phyloP scores from a whole-genome alignment of 2,329 filamentous ascomycete species.

The Magnaporthales sp. region DNA sequence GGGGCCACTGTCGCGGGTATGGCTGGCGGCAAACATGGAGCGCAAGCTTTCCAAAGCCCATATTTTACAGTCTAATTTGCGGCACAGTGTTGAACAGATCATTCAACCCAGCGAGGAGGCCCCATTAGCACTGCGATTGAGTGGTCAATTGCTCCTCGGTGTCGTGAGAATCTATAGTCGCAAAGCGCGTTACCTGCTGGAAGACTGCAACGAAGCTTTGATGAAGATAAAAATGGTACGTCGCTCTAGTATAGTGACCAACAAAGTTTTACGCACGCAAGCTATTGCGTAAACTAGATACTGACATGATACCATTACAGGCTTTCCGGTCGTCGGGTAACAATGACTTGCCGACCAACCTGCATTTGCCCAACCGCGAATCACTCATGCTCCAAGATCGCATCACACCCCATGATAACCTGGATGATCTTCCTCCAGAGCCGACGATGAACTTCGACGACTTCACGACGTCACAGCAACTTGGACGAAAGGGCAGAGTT shows the following conservation, averaged over 20 bases:
- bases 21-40: conserved; percentile 96
- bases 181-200: conserved; percentile 90
- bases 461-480: conserved; percentile 38
- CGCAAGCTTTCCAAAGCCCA: conserved; percentile 97
- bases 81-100: conserved; percentile 90
- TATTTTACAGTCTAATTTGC: conserved; percentile 88
- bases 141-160: conserved; percentile 86
- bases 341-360: conserved; percentile 82
- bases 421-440: conserved; percentile 58
- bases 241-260: too few relatives aligned
- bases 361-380: conserved; percentile 74
- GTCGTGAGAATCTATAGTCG: conserved; percentile 96
- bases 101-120: conserved; percentile 79
- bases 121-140: conserved; percentile 88
- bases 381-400: conserved; percentile 84
- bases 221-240: conserved; percentile 97
- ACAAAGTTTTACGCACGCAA: background rate
- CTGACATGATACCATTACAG: conserved; percentile 30
- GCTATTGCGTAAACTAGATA: background rate
- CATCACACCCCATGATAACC: conserved; percentile 82
- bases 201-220: conserved; percentile 95
- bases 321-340: conserved; percentile 91
- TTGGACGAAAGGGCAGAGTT: conserved; percentile 47
- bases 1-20: conserved; percentile 92
- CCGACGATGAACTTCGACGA: conserved; percentile 69